Conservation (phyloP, 768 basidiomycete genomes). For the Jaapia argillacea region DNA sequence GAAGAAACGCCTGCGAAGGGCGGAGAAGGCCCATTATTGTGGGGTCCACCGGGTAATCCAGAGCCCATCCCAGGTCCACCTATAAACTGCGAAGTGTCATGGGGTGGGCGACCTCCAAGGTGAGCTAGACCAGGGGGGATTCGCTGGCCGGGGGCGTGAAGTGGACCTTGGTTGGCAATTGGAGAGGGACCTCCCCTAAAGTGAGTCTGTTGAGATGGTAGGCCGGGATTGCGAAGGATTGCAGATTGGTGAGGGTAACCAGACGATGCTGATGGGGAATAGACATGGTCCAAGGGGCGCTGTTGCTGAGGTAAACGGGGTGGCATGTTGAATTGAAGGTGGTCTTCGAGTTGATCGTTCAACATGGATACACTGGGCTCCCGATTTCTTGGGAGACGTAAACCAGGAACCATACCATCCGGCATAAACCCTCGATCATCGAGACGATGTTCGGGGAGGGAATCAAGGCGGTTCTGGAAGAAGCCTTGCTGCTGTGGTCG, state of each 20-base stretch:
- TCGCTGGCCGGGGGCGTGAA: conserved; percentile 38
- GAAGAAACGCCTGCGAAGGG: background rate
- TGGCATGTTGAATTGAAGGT: conserved; percentile 49
- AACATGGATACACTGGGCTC: conserved; percentile 44
- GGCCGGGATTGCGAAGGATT: conserved; percentile 37
- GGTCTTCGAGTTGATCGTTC: conserved; percentile 52
- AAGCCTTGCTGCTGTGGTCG: conserved; percentile 25
- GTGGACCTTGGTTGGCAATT: conserved; percentile 33
- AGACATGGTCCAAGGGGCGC: conserved; percentile 31
- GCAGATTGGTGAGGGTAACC: conserved; percentile 43
- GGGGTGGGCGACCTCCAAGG: conserved; percentile 72
- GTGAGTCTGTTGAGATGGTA: conserved; percentile 49
- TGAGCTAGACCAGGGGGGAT: conserved; percentile 77
- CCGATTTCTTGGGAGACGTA: conserved; percentile 57
- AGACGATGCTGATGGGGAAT: conserved; percentile 33
- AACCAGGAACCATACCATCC: conserved; percentile 79
- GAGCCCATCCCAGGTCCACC: conserved; percentile 33
- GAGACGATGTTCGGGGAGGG: conserved; percentile 62
- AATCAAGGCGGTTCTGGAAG: conserved; percentile 44
- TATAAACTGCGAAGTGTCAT: conserved; percentile 61
- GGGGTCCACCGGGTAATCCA: conserved; percentile 9
- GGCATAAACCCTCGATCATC: conserved; percentile 76
- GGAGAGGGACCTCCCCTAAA: conserved; percentile 69
- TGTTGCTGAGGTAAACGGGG: conserved; percentile 40
- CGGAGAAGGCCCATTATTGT: background rate